Evolutionary conservation across 768 basidiomycete genomes (phyloP), one percentile per base, ranked within the genome.

Genomic region (Cytidiella melzeri): DNA sequence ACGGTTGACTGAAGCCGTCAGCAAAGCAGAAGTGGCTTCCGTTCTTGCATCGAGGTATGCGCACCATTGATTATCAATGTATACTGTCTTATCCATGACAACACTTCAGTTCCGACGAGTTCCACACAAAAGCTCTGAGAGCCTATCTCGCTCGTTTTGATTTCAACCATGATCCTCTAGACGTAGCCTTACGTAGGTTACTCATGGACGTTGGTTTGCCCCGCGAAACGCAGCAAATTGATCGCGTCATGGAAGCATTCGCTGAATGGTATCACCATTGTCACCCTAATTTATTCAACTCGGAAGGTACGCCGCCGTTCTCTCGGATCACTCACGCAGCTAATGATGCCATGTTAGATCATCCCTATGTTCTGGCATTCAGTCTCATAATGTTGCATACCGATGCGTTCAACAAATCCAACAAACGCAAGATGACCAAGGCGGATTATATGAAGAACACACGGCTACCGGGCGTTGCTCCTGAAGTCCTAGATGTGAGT

Each of bases 321-420:
- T n/a, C n/a, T n/a, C 30, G 36, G n/a, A 23, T 30, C 18, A 51
- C 23, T 11, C 30, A 10, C 23, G 15, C 43, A 18, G n/a, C n/a
- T n/a, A n/a, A n/a, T n/a, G n/a, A n/a, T n/a, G n/a, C n/a, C n/a
- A 15, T 13, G n/a, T 11, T 54, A 94, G 93, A 96, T 61, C 85
- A 95, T 58, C 88, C 95, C 10, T 97, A 98, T 67, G 88, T 98
- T 45, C 73, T 98, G 41, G 92, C 95, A 11, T 98, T 97, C 70
- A 97, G 95, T 58, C 73, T 97, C 62, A 96, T 98, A 59, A 98
- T 99, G 95, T 73, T 97, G 43, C 94, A 98, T 63, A 99, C 96
- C 15, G 96, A 99, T 62, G 90, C 87, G 4, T 98, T 98, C 75
- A 99, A 99, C 69, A 90, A 87, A 67, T 91, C 90, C 54, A 98